These are phyloP conservation scores for Boletus rubescentipes DNA, from an alignment of 768 basidiomycete genomes.

Conservation along the genomic window DNA sequence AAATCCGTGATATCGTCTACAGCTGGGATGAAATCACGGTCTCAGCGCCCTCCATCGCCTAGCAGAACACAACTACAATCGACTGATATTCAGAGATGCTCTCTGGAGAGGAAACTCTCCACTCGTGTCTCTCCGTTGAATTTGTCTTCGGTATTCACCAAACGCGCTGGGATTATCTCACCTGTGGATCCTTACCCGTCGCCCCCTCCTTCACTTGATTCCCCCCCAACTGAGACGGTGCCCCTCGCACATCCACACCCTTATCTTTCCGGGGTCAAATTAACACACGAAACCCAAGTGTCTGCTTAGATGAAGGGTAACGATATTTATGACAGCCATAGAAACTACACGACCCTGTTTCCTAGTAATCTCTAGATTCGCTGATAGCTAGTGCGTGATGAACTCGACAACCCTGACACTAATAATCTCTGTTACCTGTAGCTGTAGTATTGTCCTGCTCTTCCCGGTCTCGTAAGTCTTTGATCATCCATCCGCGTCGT, in stretches of 20 bases:
- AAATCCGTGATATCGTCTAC: constrained; percentile 17
- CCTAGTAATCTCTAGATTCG: background rate
- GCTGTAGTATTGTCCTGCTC: too few species aligned
- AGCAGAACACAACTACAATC: constrained; percentile 1
- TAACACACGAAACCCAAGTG: constrained; percentile 15
- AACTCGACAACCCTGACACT: background rate
- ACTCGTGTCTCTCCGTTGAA: constrained; percentile 18
- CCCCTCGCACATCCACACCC: constrained; percentile 14
- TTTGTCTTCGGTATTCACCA: constrained; percentile 19
- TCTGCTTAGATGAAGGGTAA: constrained; percentile 17
- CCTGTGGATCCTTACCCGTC: constrained; percentile 50
- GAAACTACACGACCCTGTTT: constrained; percentile 2
- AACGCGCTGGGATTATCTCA: constrained; percentile 25
- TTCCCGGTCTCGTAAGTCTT: too few species aligned
- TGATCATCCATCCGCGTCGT: too few species aligned
- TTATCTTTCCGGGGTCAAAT: constrained; percentile 2
- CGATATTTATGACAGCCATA: constrained; percentile 25
- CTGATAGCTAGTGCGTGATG: background rate
- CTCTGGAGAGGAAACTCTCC: constrained; percentile 21
- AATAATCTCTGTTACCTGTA: background rate
- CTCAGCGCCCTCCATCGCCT: constrained; percentile 6
- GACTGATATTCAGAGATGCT: background rate
- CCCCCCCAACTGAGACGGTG: constrained; percentile 17
- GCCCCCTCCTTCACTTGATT: constrained; percentile 39
- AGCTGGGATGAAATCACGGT: constrained; percentile 26